These are phyloP conservation scores for Grosmannia penicillata DNA, from an alignment of 2,329 filamentous ascomycete species.

Conservation along the genomic window DNA sequence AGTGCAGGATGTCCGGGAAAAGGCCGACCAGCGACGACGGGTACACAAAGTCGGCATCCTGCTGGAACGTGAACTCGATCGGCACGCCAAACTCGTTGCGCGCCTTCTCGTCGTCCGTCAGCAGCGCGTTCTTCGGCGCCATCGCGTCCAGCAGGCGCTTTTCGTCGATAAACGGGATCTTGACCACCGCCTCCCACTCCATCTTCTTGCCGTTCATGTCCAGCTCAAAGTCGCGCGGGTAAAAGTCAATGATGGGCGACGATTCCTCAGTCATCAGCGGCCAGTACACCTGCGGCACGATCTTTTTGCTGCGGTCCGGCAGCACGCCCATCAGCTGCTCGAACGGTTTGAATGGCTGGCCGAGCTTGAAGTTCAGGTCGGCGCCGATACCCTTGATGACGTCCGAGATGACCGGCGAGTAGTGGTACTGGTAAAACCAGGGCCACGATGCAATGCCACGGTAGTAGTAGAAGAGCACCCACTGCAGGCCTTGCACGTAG, in stretches of 20 bases:
- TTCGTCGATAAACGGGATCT: constrained; percentile 97
- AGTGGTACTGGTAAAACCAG: constrained; percentile 96
- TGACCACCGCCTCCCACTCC: constrained; percentile 98
- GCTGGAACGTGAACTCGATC: constrained; percentile 80
- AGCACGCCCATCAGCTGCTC: constrained; percentile 97
- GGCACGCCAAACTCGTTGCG: constrained; percentile 87
- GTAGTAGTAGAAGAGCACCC: constrained; percentile 98
- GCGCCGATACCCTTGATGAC: constrained; percentile 77
- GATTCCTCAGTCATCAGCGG: constrained; percentile 80
- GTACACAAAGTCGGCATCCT: constrained; percentile 65
- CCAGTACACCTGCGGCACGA: constrained; percentile 78
- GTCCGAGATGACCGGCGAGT: constrained; percentile 87
- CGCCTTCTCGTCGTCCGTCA: constrained; percentile 64
- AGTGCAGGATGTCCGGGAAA: constrained; percentile 77
- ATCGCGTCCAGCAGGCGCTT: constrained; percentile 72
- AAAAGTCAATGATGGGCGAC: constrained; percentile 95
- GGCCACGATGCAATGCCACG: constrained; percentile 94
- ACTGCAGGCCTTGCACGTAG: constrained; percentile 93
- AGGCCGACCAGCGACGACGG: constrained; percentile 77
- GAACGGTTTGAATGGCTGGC: constrained; percentile 87
- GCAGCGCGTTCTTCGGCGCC: constrained; percentile 62
- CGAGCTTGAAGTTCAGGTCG: constrained; percentile 81
- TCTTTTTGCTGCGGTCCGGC: constrained; percentile 92
- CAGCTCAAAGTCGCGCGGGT: constrained; percentile 88
- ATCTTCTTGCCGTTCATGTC: constrained; percentile 99